These are phyloP conservation scores for Limonium bicolor DNA, from an alignment of 148 eudicot genomes.

Conservation along the genomic window DNA sequence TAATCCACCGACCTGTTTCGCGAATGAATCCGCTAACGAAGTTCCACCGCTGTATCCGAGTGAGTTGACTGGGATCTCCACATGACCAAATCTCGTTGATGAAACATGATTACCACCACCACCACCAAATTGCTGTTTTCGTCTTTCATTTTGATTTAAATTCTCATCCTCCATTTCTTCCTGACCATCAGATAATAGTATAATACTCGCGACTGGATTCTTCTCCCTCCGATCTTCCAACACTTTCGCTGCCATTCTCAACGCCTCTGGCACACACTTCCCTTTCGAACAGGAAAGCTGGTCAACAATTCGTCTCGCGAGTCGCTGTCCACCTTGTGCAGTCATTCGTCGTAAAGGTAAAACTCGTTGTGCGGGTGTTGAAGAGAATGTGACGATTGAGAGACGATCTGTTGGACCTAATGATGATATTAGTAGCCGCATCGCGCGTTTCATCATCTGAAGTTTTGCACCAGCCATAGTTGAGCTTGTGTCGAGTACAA, in stretches of 20 bases:
- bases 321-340: constrained; percentile 47
- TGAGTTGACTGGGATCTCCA: constrained; percentile 4
- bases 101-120: constrained; percentile 13
- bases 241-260: constrained; percentile 22
- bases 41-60: too few relatives aligned
- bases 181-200: constrained; percentile 28
- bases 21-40: constrained; percentile 42
- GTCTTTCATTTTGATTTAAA: constrained; percentile 15
- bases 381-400: constrained; percentile 50
- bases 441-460: constrained; percentile 67
- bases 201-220: constrained; percentile 28
- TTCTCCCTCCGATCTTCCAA: constrained; percentile 22
- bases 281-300: constrained; percentile 43
- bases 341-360: constrained; percentile 60
- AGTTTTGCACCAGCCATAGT: constrained; percentile 49
- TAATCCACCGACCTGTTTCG: constrained; percentile 55
- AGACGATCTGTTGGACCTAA: constrained; percentile 67
- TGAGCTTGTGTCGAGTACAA: constrained; percentile 45
- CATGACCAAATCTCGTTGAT: constrained; percentile 53
- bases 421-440: constrained; percentile 60
- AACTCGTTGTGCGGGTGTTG: constrained; percentile 38
- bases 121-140: constrained; percentile 11
- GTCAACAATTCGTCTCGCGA: constrained; percentile 52
- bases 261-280: constrained; percentile 36
- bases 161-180: constrained; percentile 48